Percentiles rank a stretch among this genome's conserved stretches.
Evolutionary conservation across 2,329 filamentous ascomycete genomes (phyloP).

Genomic region (Hypomyces rosellus): DNA sequence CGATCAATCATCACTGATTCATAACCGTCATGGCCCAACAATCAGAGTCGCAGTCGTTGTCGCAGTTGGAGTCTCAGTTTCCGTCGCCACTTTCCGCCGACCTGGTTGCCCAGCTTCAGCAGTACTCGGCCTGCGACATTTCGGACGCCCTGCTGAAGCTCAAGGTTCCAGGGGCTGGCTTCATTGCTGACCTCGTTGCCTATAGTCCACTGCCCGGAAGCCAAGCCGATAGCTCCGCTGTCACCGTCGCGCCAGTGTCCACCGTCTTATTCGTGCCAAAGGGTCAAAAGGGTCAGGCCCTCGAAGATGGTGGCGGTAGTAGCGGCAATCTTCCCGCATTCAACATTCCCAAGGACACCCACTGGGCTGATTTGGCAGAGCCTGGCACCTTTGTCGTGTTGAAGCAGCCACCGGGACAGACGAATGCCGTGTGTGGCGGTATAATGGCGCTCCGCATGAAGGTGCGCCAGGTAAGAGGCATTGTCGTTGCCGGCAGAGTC

Average conservation of each 20-base stretch:
- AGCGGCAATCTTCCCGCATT: constrained; percentile 13
- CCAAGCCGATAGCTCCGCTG: constrained; percentile 19
- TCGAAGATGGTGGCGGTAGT: neutral
- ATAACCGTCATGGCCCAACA: neutral
- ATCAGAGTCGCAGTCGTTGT: neutral
- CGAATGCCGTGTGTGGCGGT: constrained; percentile 67
- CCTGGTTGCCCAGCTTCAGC: constrained; percentile 23
- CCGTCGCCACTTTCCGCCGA: constrained; percentile 11
- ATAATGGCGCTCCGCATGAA: constrained; percentile 70
- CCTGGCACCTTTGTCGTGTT: constrained; percentile 58
- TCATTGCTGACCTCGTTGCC: constrained; percentile 50
- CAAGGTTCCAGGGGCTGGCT: constrained; percentile 59
- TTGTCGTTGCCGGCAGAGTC: constrained; percentile 62
- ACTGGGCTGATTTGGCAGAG: constrained; percentile 62
- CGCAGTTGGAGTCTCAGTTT: neutral
- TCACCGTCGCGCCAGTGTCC: constrained; percentile 48
- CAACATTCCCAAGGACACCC: constrained; percentile 53
- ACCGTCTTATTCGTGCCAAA: constrained; percentile 60
- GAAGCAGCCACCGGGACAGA: constrained; percentile 57
- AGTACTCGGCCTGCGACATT: constrained; percentile 50
- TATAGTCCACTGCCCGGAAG: constrained; percentile 23
- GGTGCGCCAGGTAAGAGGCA: constrained; percentile 50
- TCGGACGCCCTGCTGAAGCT: constrained; percentile 69
- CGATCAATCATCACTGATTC: neutral
- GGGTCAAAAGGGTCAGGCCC: constrained; percentile 23